phyloP scores from a whole-genome alignment of 768 basidiomycete genomes.

The Rhodotorula graminis region DNA sequence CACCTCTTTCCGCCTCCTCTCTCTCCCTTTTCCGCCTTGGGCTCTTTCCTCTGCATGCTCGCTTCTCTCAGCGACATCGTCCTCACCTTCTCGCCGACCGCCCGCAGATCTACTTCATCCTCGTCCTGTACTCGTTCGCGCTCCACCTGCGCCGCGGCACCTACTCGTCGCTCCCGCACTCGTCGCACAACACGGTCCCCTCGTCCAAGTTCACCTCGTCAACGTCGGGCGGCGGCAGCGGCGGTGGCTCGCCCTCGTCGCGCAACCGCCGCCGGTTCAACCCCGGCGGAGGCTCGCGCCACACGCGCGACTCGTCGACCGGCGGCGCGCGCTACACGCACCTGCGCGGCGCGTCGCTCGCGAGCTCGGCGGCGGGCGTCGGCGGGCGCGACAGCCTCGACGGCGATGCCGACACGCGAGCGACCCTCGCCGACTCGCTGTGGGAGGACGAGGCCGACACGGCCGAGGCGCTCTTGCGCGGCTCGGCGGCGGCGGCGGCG shows the following conservation, averaged over 20 bases:
- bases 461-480: too few relatives aligned
- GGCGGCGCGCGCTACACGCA: conserved; percentile 35
- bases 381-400: conserved; percentile 14
- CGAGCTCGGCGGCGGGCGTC: conserved; percentile 7
- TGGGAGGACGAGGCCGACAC: conserved; percentile 29
- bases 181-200: conserved; percentile 56
- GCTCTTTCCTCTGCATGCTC: too few relatives aligned
- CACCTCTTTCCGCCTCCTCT: too few relatives aligned
- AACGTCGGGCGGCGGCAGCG: too few relatives aligned
- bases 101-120: conserved; percentile 83
- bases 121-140: conserved; percentile 87
- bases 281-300: conserved; percentile 3
- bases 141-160: conserved; percentile 84
- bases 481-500: not conserved
- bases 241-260: conserved; percentile 78
- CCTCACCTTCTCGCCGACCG: too few relatives aligned
- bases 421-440: conserved; percentile 25
- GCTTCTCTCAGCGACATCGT: too few relatives aligned
- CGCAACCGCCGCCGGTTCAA: conserved; percentile 69
- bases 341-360: conserved; percentile 23
- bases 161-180: conserved; percentile 70
- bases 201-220: conserved; percentile 51
- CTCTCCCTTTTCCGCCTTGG: too few relatives aligned
- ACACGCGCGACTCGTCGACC: conserved; percentile 21
- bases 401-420: conserved; percentile 9